Conservation (phyloP, 495 filamentous ascomycete species). For the Neurospora cerealis region DNA sequence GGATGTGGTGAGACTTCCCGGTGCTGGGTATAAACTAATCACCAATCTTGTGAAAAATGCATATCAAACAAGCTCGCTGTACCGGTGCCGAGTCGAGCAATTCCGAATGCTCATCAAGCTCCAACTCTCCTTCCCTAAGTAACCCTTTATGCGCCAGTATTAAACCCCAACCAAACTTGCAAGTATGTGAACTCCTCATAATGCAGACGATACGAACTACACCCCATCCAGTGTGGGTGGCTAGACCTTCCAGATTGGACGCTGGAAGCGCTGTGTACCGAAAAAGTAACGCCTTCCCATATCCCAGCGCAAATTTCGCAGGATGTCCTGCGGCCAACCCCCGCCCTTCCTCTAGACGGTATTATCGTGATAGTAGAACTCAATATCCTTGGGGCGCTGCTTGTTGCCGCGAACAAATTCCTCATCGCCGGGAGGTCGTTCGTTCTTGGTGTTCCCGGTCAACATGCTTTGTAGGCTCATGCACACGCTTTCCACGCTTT, state of each 20-base stretch:
- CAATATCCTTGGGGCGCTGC: constrained; percentile 69
- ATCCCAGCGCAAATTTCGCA: not conserved
- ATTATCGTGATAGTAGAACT: constrained; percentile 82
- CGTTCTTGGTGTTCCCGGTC: constrained; percentile 84
- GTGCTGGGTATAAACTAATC: not conserved
- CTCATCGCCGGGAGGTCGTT: constrained; percentile 74
- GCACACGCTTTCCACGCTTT: constrained; percentile 93
- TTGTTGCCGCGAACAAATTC: constrained; percentile 75
- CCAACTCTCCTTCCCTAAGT: not conserved
- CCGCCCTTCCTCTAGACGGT: constrained; percentile 45
- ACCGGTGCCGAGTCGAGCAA: not conserved
- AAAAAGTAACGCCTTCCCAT: not conserved
- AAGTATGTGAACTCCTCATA: not conserved
- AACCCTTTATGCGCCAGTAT: not conserved
- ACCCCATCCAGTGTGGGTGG: not conserved
- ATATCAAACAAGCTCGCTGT: not conserved
- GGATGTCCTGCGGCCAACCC: not conserved
- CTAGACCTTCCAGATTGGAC: not conserved
- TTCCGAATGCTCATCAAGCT: not conserved
- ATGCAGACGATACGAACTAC: not conserved
- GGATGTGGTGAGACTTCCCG: not conserved
- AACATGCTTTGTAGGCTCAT: constrained; percentile 99
- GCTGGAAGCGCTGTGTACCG: not conserved
- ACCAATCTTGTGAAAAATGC: not conserved
- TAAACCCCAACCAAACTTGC: not conserved